phyloP scores from a whole-genome alignment of 2,329 filamentous ascomycete genomes.

The Aureobasidium sp. region DNA sequence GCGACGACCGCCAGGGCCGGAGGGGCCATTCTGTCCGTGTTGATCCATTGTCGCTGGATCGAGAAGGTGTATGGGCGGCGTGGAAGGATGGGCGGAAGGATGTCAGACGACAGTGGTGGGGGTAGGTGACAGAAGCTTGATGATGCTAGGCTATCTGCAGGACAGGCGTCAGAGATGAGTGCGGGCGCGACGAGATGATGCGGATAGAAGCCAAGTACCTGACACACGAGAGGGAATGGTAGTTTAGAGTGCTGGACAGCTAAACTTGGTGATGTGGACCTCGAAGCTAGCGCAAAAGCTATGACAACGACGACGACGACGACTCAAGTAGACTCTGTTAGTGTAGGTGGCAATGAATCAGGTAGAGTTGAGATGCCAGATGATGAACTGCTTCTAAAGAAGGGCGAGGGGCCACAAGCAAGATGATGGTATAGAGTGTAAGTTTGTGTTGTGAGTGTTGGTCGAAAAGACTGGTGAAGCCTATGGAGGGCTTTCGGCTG shows the following conservation, averaged over 20 bases:
- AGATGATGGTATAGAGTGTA: slow-evolving; percentile 7
- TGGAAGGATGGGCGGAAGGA: slow-evolving; percentile 2
- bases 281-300: slow-evolving; percentile 9
- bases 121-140: slow-evolving; percentile 3
- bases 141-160: slow-evolving; percentile 6
- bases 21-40: slow-evolving; percentile 41
- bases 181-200: not conserved
- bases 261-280: slow-evolving; percentile 7
- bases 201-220: not conserved
- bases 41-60: slow-evolving; percentile 32
- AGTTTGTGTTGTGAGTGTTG: not conserved
- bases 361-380: slow-evolving; percentile 10
- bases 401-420: slow-evolving; percentile 1
- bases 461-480: slow-evolving; percentile 10
- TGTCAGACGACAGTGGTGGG: slow-evolving; percentile 9
- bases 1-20: slow-evolving; percentile 74
- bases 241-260: not conserved
- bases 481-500: slow-evolving; percentile 1
- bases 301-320: slow-evolving; percentile 9
- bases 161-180: slow-evolving; percentile 5
- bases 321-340: not conserved
- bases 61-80: not conserved
- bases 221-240: not conserved
- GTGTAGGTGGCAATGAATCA: slow-evolving; percentile 10
- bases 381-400: slow-evolving; percentile 9